A percentile compares a stretch with the other conserved stretches of the same genome.
phyloP scores from a whole-genome alignment of 176 grass and related monocot species.

The Zoysia pacifica region DNA sequence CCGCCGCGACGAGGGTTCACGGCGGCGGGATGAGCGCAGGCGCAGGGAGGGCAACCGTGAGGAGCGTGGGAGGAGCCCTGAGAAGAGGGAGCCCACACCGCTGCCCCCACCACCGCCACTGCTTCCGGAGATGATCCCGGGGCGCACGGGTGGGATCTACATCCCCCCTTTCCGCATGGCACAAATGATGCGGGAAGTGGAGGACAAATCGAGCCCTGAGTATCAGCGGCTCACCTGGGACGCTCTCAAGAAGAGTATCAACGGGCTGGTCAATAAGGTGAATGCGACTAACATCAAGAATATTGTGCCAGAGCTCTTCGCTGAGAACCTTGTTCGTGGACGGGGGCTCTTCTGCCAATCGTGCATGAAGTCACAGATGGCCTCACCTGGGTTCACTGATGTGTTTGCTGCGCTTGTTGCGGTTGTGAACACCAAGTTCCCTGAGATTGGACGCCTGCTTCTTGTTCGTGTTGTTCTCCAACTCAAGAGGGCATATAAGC shows the following conservation, averaged over 20 bases:
- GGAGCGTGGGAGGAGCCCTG: conserved; percentile 26
- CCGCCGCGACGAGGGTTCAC: conserved; percentile 28
- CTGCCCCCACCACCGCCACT: conserved; percentile 53
- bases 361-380: conserved; percentile 93
- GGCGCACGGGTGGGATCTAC: conserved; percentile 37
- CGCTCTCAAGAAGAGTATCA: conserved; percentile 91
- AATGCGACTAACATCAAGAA: conserved; percentile 97
- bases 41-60: background rate
- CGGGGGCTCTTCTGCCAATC: conserved; percentile 89
- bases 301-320: conserved; percentile 77
- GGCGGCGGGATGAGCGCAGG: conserved; percentile 5
- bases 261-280: conserved; percentile 91
- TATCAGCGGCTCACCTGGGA: conserved; percentile 95
- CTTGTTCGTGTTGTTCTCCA: conserved; percentile 78
- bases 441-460: conserved; percentile 71
- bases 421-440: conserved; percentile 88
- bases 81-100: conserved; percentile 42
- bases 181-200: conserved; percentile 91
- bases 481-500: conserved; percentile 91
- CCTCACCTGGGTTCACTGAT: conserved; percentile 89
- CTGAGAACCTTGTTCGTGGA: conserved; percentile 87
- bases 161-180: conserved; percentile 91
- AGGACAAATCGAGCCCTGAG: conserved; percentile 79
- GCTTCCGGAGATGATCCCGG: conserved; percentile 49
- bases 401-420: conserved; percentile 87